phyloP scores from a whole-genome alignment of 306 rosid species.

The Quercus variabilis region DNA sequence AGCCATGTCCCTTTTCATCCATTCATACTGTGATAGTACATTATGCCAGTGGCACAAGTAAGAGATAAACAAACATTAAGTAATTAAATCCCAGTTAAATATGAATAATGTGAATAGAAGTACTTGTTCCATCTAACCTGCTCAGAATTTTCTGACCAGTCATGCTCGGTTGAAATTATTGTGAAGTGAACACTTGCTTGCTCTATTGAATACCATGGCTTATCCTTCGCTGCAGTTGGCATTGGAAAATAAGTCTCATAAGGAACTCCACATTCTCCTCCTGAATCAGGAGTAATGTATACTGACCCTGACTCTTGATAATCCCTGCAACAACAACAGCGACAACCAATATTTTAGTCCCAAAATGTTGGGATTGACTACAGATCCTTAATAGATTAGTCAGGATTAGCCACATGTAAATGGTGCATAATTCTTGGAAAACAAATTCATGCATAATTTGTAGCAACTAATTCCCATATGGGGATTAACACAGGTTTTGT shows the following conservation, averaged over 20 bases:
- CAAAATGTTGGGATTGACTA: too few relatives aligned
- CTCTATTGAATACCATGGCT: constrained; percentile 93
- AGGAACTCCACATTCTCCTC: constrained; percentile 91
- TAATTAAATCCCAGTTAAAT: background rate
- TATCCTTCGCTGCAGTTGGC: constrained; percentile 72
- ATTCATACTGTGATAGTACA: constrained; percentile 43
- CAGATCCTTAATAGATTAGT: too few relatives aligned
- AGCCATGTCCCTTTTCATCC: constrained; percentile 80
- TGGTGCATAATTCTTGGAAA: too few relatives aligned
- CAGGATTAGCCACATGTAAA: too few relatives aligned
- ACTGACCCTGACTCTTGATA: constrained; percentile 53
- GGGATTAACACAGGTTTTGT: too few relatives aligned
- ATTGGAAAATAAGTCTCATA: constrained; percentile 79
- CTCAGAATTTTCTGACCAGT: constrained; percentile 52
- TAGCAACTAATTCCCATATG: too few relatives aligned
- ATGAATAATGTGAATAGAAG: background rate
- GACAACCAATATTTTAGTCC: too few relatives aligned
- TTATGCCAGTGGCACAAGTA: background rate
- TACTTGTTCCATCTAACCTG: constrained; percentile 48
- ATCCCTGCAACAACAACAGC: constrained; percentile 38
- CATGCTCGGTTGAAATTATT: constrained; percentile 81
- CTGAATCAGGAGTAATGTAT: constrained; percentile 67
- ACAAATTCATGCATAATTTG: too few relatives aligned
- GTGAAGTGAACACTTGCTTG: constrained; percentile 77
- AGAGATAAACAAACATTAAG: background rate